Evolutionary conservation across 2,329 filamentous ascomycete genomes (phyloP).

Genomic region (Diplodia seriata): DNA sequence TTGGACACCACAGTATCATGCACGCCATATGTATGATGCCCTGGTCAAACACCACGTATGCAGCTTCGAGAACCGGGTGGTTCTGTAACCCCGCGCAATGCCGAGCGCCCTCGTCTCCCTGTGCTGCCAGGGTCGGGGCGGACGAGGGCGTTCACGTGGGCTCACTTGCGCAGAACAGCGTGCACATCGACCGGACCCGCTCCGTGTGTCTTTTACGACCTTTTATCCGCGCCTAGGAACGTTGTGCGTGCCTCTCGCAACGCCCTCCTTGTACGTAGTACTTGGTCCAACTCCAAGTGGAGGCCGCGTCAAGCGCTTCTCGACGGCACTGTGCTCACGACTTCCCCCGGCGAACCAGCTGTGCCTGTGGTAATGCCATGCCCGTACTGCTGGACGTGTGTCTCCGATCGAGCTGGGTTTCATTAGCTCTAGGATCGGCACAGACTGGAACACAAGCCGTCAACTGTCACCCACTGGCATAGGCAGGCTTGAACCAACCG

Average conservation of each 20-base stretch:
- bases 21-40: not conserved
- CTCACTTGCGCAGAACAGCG: not conserved
- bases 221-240: not conserved
- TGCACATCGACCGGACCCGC: not conserved
- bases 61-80: not conserved
- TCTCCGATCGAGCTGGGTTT: not conserved
- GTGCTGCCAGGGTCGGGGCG: not conserved
- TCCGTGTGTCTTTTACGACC: not conserved
- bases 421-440: not conserved
- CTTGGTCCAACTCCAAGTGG: not conserved
- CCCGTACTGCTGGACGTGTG: not conserved
- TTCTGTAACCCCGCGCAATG: not conserved
- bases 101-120: not conserved
- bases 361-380: not conserved
- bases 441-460: not conserved
- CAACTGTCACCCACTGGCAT: not conserved
- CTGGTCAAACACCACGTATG: not conserved
- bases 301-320: not conserved
- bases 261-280: not conserved
- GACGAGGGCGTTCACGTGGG: not conserved
- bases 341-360: not conserved
- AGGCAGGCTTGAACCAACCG: not conserved
- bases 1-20: not conserved
- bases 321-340: not conserved
- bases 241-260: not conserved